phyloP scores from a whole-genome alignment of 2,329 filamentous ascomycete species.

The Epichloe gansuensis region DNA sequence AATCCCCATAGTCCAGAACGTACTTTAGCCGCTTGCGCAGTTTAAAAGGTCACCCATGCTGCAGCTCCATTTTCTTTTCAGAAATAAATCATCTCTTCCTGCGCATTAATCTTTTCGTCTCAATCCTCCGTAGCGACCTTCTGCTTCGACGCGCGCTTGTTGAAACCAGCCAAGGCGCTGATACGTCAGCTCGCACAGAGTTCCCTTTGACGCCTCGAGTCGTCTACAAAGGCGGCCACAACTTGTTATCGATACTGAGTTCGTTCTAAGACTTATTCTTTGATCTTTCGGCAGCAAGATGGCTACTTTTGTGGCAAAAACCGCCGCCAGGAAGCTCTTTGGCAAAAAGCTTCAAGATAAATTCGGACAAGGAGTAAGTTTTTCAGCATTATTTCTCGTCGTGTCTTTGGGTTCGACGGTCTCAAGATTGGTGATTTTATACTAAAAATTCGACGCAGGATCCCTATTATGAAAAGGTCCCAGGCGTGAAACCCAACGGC shows the following conservation, averaged over 20 bases:
- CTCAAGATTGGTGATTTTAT: slow-evolving; percentile 5
- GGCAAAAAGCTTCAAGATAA: slow-evolving; percentile 45
- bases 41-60: neutral
- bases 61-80: neutral
- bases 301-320: slow-evolving; percentile 40
- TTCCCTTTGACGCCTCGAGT: neutral
- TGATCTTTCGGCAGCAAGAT: slow-evolving; percentile 22
- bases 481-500: slow-evolving; percentile 56
- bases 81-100: neutral
- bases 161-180: neutral
- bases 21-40: neutral
- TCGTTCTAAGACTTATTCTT: neutral
- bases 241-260: neutral
- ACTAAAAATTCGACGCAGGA: slow-evolving; percentile 45
- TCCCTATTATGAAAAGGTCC: slow-evolving; percentile 77
- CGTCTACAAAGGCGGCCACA: neutral
- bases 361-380: slow-evolving; percentile 41
- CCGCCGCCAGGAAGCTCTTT: slow-evolving; percentile 44
- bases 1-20: neutral
- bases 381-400: neutral
- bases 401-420: neutral
- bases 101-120: neutral
- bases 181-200: neutral
- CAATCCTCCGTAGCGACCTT: neutral
- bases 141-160: neutral